phyloP scores from a whole-genome alignment of 2,329 filamentous ascomycete genomes.

The Sporothrix variecibatus region DNA sequence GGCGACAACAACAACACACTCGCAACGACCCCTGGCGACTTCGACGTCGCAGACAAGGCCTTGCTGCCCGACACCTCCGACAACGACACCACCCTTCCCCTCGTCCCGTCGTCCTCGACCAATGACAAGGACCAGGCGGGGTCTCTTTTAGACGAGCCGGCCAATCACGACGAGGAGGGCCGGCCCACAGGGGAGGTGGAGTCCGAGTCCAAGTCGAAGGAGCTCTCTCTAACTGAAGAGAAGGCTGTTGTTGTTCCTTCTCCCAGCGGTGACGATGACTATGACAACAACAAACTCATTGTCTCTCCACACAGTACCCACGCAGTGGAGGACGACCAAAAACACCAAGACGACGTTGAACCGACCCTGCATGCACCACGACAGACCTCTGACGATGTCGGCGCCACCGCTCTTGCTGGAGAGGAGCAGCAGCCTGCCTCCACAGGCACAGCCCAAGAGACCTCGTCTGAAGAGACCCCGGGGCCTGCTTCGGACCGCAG shows the following conservation, averaged over 20 bases:
- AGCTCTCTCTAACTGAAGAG: not conserved
- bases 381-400: conserved; percentile 12
- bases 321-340: not conserved
- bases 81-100: not conserved
- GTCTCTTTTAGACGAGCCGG: not conserved
- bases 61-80: conserved; percentile 2
- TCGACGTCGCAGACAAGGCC: not conserved
- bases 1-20: not conserved
- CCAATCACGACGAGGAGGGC: conserved; percentile 11
- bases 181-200: not conserved
- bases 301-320: conserved; percentile 15
- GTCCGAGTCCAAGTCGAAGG: not conserved
- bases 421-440: not conserved
- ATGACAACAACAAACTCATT: not conserved
- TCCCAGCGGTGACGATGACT: not conserved
- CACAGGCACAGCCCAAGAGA: not conserved
- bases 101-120: not conserved
- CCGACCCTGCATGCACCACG: conserved; percentile 5
- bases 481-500: conserved; percentile 24
- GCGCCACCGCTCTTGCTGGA: not conserved
- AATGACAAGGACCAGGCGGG: not conserved
- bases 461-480: conserved; percentile 21
- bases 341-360: not conserved
- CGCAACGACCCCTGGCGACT: not conserved
- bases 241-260: not conserved